Conservation (phyloP, 2,329 filamentous ascomycete genomes). For the Fusarium sacchari region DNA sequence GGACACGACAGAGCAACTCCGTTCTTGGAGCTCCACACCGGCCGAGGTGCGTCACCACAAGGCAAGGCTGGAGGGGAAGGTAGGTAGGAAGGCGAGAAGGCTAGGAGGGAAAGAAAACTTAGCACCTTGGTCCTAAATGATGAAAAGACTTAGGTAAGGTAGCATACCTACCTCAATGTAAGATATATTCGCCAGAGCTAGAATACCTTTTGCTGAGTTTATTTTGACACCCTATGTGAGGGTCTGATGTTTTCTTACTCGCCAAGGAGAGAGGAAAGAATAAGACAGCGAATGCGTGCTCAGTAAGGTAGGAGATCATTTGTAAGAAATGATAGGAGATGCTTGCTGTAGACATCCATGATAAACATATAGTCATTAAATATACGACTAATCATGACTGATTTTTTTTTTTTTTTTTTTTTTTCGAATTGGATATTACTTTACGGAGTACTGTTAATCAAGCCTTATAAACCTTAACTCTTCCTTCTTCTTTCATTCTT, state of each 20-base stretch:
- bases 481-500: neutral
- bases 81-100: neutral
- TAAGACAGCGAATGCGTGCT: neutral
- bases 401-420: neutral
- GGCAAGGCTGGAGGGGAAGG: constrained; percentile 37
- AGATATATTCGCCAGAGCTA: neutral
- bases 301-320: neutral
- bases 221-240: neutral
- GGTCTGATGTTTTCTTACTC: neutral
- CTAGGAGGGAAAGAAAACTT: neutral
- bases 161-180: neutral
- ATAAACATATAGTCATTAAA: neutral
- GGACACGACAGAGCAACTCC: neutral
- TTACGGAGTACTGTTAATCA: neutral
- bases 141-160: neutral
- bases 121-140: neutral
- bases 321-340: neutral
- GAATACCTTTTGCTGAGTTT: neutral
- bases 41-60: constrained; percentile 24
- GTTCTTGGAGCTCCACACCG: neutral
- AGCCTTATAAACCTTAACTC: neutral
- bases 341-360: too few relatives aligned
- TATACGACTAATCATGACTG: neutral
- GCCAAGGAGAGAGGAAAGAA: constrained; percentile 6
- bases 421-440: neutral